Conservation (phyloP, 1,284 basidiomycete genomes). For the Tylopilus microsporus region DNA sequence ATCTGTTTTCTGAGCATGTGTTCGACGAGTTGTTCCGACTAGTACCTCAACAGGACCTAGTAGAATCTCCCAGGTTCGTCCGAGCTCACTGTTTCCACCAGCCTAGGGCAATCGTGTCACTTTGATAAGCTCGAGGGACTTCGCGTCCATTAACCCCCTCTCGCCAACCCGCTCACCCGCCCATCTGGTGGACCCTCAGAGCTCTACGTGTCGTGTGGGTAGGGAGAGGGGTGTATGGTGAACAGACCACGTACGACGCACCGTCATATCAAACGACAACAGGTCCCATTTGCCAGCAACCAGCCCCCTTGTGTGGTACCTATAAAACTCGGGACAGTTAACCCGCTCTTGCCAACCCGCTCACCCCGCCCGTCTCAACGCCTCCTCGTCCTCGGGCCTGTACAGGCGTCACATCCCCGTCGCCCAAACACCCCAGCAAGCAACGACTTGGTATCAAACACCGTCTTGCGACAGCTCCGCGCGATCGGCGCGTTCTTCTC, state of each 20-base stretch:
- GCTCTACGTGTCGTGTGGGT: conserved; percentile 36
- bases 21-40: no score
- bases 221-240: neutral
- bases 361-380: conserved; percentile 25
- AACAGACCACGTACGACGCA: conserved; percentile 35
- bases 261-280: conserved; percentile 58
- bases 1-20: no score
- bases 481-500: conserved; percentile 66
- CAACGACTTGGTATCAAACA: conserved; percentile 68
- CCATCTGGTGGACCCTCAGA: no score
- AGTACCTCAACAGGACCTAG: no score
- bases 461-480: conserved; percentile 80
- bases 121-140: no score
- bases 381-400: conserved; percentile 26
- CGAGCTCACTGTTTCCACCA: no score
- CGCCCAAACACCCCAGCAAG: conserved; percentile 59
- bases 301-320: conserved; percentile 60
- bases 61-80: no score
- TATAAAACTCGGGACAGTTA: conserved; percentile 60
- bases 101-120: no score
- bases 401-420: conserved; percentile 40
- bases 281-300: conserved; percentile 64
- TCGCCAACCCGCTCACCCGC: no score
- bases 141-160: no score
- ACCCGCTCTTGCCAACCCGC: conserved; percentile 15